phyloP scores from a whole-genome alignment of 495 filamentous ascomycete genomes.

The Neurospora sublineolata region DNA sequence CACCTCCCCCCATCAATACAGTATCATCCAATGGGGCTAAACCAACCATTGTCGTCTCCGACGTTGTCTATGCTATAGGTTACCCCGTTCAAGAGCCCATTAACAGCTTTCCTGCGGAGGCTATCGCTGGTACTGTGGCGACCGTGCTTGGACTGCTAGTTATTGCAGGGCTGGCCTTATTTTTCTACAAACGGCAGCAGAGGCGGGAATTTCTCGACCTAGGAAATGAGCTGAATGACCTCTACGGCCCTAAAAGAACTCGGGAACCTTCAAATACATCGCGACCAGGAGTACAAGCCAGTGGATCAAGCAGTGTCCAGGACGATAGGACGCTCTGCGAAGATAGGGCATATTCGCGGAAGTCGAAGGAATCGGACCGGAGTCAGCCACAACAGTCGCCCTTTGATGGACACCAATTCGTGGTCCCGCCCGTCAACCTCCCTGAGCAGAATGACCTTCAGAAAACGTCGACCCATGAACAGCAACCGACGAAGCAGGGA shows the following conservation, averaged over 20 bases:
- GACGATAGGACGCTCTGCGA: not conserved
- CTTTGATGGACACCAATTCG: not conserved
- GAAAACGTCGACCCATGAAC: not conserved
- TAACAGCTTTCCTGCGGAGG: slow-evolving; percentile 4
- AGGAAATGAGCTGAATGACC: slow-evolving; percentile 2
- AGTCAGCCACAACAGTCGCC: not conserved
- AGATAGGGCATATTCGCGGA: not conserved
- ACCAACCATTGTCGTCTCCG: slow-evolving; percentile 6
- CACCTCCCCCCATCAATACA: not conserved
- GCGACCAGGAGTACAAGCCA: not conserved
- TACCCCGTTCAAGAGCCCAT: slow-evolving; percentile 3
- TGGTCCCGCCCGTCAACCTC: not conserved
- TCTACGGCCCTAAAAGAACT: not conserved
- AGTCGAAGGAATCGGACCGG: not conserved
- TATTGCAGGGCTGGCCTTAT: not conserved
- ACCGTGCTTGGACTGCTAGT: not conserved
- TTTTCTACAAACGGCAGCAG: slow-evolving; percentile 1
- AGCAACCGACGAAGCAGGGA: not conserved
- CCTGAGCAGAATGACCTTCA: not conserved
- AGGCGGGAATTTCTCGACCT: not conserved
- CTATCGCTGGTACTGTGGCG: slow-evolving; percentile 10
- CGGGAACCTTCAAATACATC: not conserved
- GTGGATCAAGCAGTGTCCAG: not conserved
- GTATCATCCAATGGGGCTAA: not conserved
- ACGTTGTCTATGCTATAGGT: slow-evolving; percentile 8